Percentiles rank a stretch among this genome's conserved stretches.
Conservation (phyloP, 257 asterid genomes). For the Solanum etuberosum region DNA sequence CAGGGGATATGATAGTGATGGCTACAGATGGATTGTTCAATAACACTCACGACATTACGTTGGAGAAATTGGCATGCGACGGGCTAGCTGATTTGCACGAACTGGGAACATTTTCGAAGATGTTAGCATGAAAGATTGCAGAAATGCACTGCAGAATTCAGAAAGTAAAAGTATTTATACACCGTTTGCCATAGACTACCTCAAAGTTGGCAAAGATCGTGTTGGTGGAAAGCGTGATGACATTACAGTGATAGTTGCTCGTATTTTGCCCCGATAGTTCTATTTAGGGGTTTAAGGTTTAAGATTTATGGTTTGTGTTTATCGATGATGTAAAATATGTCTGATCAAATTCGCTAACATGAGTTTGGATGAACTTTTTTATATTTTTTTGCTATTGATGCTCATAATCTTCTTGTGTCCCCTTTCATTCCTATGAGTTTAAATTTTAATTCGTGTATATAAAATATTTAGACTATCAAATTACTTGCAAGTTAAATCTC, state of each 20-base stretch:
- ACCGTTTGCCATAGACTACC: slow-evolving; percentile 17
- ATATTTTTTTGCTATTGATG: too few relatives aligned
- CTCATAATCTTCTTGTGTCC: too few relatives aligned
- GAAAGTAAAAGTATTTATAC: neutral
- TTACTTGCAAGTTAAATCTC: too few relatives aligned
- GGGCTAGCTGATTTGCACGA: neutral
- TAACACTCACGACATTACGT: slow-evolving; percentile 4
- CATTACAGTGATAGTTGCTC: slow-evolving; percentile 19
- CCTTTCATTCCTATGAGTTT: too few relatives aligned
- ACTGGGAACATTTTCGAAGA: neutral
- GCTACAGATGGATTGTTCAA: neutral
- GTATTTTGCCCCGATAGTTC: too few relatives aligned
- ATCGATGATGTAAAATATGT: neutral
- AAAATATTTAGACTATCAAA: too few relatives aligned
- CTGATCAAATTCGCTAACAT: neutral
- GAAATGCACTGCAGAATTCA: neutral
- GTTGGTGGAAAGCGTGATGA: slow-evolving; percentile 28
- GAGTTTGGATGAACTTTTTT: neutral
- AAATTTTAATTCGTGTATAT: too few relatives aligned
- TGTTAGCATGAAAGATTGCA: slow-evolving; percentile 4
- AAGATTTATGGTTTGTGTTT: too few relatives aligned
- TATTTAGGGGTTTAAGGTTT: too few relatives aligned
- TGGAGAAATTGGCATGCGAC: neutral
- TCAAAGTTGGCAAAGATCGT: neutral
- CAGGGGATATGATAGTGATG: too few relatives aligned